Conservation (phyloP, 768 basidiomycete species). For the Leccinum obscurum region DNA sequence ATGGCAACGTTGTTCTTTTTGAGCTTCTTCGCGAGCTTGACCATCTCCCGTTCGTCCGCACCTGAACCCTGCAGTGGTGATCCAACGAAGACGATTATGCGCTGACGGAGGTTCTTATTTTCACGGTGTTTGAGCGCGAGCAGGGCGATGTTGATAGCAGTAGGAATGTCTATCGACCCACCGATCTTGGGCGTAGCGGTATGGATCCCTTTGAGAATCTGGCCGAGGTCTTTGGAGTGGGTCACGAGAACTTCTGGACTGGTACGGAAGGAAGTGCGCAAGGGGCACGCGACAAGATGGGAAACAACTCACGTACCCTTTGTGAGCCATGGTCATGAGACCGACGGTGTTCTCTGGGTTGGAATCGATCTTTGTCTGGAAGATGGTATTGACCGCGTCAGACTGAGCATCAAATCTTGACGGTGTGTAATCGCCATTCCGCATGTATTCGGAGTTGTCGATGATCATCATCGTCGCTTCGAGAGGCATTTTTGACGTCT, state of each 20-base stretch:
- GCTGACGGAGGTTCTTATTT: conserved; percentile 97
- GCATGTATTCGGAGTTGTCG: conserved; percentile 98
- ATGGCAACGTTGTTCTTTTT: conserved; percentile 99
- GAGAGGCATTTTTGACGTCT: conserved; percentile 70
- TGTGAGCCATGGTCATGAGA: conserved; percentile 97
- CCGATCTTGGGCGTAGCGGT: conserved; percentile 68
- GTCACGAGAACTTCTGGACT: conserved; percentile 97
- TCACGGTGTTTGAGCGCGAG: conserved; percentile 96
- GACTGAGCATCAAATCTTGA: conserved; percentile 88
- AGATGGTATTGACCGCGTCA: conserved; percentile 87
- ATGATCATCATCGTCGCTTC: conserved; percentile 98
- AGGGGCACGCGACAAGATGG: not conserved
- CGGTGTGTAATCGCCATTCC: conserved; percentile 89
- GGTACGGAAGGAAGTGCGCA: conserved; percentile 9
- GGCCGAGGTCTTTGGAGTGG: conserved; percentile 92
- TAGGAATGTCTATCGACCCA: conserved; percentile 83
- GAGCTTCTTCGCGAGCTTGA: conserved; percentile 91
- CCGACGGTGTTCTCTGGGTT: conserved; percentile 99
- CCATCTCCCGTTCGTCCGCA: conserved; percentile 76
- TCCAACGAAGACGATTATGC: conserved; percentile 92
- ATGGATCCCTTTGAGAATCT: conserved; percentile 82
- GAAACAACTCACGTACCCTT: conserved; percentile 60
- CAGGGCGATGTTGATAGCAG: conserved; percentile 91
- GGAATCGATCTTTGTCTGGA: conserved; percentile 90
- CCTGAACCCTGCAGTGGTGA: conserved; percentile 76